Conservation (phyloP, 73 alveolate species). For the Tetrahymena malaccensis region DNA sequence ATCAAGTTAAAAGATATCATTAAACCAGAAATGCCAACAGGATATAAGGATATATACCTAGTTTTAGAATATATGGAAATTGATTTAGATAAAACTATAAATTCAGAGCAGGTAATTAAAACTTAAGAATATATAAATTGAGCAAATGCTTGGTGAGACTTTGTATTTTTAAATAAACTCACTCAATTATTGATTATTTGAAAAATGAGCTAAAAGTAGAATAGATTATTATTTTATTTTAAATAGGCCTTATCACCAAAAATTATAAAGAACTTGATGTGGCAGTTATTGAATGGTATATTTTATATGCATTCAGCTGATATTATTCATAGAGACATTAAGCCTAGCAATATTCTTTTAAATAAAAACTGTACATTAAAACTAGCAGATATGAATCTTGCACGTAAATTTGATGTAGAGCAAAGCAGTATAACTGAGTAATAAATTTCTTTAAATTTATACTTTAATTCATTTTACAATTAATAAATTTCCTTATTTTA, state of each 20-base stretch:
- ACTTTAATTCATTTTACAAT: neutral
- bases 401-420: slow-evolving; percentile 16
- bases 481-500: too few species aligned
- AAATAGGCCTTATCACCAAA: slow-evolving; percentile 1
- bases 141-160: neutral
- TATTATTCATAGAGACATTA: slow-evolving; percentile 41
- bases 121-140: neutral
- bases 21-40: slow-evolving; percentile 74
- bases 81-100: slow-evolving; percentile 74
- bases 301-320: slow-evolving; percentile 48
- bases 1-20: slow-evolving; percentile 59
- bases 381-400: slow-evolving; percentile 39
- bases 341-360: slow-evolving; percentile 34
- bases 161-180: too few species aligned
- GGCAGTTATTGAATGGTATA: slow-evolving; percentile 18
- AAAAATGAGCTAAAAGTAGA: neutral
- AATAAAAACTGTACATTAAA: slow-evolving; percentile 33
- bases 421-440: neutral
- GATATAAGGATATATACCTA: slow-evolving; percentile 76
- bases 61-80: slow-evolving; percentile 78
- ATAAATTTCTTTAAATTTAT: neutral
- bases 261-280: slow-evolving; percentile 20
- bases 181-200: too few species aligned
- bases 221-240: neutral
- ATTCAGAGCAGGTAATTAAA: slow-evolving; percentile 58